Evolutionary conservation across 768 basidiomycete species (phyloP), one percentile per base, ranked within the genome.

Genomic region (Lactarius evosmus): DNA sequence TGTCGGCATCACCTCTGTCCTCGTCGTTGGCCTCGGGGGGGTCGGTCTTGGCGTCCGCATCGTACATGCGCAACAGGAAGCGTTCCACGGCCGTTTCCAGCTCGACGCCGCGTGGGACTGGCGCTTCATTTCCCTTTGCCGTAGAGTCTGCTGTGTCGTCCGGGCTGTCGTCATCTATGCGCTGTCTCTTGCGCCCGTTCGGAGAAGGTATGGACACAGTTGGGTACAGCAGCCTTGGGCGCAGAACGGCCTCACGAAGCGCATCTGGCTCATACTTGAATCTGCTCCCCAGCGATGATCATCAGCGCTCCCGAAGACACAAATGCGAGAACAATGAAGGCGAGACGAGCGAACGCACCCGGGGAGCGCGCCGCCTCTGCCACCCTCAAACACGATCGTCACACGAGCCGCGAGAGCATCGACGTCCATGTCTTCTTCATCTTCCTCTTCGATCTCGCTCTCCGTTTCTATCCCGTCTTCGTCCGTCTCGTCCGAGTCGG

Each of bases 201-300:
- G 65, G 56, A 16, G 64, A 62, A 8, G 57, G 53, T 1, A 58
- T 56, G 12, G 56, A 29, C 1, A 55, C 17, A 7, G 7, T 30
- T 16, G 29, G 17, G 17, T n/a, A 17, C 22, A 50, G 40, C 7
- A 14, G 30, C 1, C 61, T 27, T 1, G 61, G 64, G n/a, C 62
- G 66, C 63, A 75, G 65, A 29, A 75, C 65, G 34, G 67, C 67
- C 5, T 67, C 57, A 22, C 67, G 71, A 36, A 75, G 68, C 19
- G 69, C 69, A 30, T 65, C 68, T 0, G 74, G 70, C 33, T 72
- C 66, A 53, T 74, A 75, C 60, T 72, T 72, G 71, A 74, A 75
- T 16, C 74, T 75, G 52, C 4, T 33, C 25, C 1, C 16, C 29
- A 5, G 49, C 30, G 34, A 58, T 38, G 38, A 3, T 9, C 5